Base-by-base conservation (phyloP, 108 stramenopile genomes). In the Aurantiochytrium sp. region DNA sequence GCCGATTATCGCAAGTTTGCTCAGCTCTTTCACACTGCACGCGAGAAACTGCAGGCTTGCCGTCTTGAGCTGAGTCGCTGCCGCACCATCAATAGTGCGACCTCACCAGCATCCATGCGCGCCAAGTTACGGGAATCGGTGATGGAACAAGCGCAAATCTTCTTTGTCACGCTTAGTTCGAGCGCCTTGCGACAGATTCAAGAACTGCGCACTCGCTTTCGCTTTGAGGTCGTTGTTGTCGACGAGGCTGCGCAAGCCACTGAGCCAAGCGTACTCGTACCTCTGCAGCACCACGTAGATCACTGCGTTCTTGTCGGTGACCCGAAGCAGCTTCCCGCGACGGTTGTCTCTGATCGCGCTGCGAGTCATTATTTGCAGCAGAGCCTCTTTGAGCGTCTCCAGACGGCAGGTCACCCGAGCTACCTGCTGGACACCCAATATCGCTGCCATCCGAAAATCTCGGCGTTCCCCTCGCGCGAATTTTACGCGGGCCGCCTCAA, bases 221-320 rank as follows among this genome's bases (percentile, higher is more conserved):
- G 60, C 45, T 97, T 99, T 91, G 96, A 96, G 88, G 97, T 98
- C 16, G 97, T 98, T 4, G 97, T 99, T 4, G 94, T 99, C 35
- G 99, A 99, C 91, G 99, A 99, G 90, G 98, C 98, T 1, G 98
- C 98, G 5, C 98, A 99, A 91, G 95, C 95, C 71, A 96, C 97
- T 3, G 99, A 99, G 91, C 97, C 98, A 44, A 93, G 98, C 42
- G 97, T 97, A 19, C 93, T 99, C 45, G 92, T 97, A 58, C 98
- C 98, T 4, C 94, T 99, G 72, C 96, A 96, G 88, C 87, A 97
- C 44, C 98, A 96, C 23, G 93, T 93, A 10, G 91, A 91, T 4
- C 96, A 97, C 91, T 94, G 95, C 59, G 96, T 98, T 5, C 91
- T 98, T 29, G 99, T 99, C 2, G 99, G 99, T 45, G 99, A 99